phyloP scores from a whole-genome alignment of 176 grass and related monocot genomes.

The Oryza officinalis region DNA sequence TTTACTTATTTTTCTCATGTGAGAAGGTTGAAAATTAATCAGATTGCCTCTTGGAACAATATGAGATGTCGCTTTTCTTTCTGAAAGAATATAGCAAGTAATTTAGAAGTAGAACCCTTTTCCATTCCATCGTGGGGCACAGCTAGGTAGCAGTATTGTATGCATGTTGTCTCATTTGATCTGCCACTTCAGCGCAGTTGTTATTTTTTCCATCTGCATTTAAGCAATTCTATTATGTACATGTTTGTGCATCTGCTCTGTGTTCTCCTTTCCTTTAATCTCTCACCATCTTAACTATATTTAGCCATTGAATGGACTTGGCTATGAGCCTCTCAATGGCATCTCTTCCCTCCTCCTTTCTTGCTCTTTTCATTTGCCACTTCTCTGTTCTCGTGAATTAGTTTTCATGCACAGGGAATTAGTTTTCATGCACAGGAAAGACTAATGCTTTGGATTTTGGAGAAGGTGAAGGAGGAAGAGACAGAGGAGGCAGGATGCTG shows the following conservation, averaged over 20 bases:
- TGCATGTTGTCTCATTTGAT: neutral
- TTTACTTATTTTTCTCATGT: neutral
- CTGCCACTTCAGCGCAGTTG: neutral
- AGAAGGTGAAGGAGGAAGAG: constrained; percentile 25
- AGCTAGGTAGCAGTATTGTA: neutral
- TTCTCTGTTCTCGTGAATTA: constrained; percentile 26
- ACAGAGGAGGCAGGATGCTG: constrained; percentile 43
- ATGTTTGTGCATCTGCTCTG: neutral
- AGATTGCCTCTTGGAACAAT: neutral
- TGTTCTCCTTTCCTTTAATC: constrained; percentile 32
- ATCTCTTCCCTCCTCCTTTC: constrained; percentile 35
- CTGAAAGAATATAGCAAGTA: neutral
- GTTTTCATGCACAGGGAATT: constrained; percentile 17
- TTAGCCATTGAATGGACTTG: constrained; percentile 31
- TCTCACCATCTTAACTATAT: constrained; percentile 45
- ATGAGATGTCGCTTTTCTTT: neutral
- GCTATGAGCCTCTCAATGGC: constrained; percentile 44
- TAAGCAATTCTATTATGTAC: neutral
- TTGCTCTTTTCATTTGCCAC: neutral
- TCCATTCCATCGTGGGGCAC: neutral
- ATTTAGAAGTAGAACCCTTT: neutral
- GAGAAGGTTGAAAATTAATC: neutral
- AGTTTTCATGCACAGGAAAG: constrained; percentile 13
- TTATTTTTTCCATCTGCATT: neutral
- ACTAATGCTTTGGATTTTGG: constrained; percentile 37